These are phyloP conservation scores for Didymella keratinophila DNA, from an alignment of 2,329 filamentous ascomycete genomes.

Conservation along the genomic window DNA sequence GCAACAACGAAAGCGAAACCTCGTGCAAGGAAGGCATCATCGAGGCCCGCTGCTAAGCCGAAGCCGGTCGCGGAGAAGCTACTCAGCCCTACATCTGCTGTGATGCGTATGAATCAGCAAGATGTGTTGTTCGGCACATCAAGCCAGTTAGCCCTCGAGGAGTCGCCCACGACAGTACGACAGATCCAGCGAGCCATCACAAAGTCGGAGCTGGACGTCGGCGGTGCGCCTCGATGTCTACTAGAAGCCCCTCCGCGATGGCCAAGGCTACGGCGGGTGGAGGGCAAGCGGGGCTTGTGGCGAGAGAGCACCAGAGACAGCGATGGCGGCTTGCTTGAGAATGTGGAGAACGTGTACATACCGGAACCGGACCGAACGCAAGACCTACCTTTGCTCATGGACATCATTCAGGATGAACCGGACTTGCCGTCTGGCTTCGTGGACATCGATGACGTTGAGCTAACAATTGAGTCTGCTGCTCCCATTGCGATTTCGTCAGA, in stretches of 20 bases:
- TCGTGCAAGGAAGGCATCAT: conserved; percentile 36
- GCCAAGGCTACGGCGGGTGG: conserved; percentile 28
- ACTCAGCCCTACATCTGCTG: conserved; percentile 47
- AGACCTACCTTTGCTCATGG: conserved; percentile 42
- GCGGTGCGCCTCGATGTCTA: not conserved
- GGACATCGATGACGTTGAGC: conserved; percentile 33
- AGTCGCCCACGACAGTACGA: conserved; percentile 48
- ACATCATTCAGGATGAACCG: conserved; percentile 21
- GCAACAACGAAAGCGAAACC: conserved; percentile 28
- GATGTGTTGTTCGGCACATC: conserved; percentile 53
- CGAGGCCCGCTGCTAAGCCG: conserved; percentile 38
- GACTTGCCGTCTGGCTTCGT: conserved; percentile 19
- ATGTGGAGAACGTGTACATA: conserved; percentile 36
- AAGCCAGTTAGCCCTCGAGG: conserved; percentile 50
- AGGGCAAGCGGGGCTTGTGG: conserved; percentile 43
- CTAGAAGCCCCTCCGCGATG: conserved; percentile 20
- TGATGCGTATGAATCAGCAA: conserved; percentile 39
- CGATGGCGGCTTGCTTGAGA: conserved; percentile 41
- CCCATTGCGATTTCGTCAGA: conserved; percentile 36
- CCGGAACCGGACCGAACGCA: conserved; percentile 44
- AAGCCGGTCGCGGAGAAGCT: conserved; percentile 46
- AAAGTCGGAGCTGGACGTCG: conserved; percentile 43
- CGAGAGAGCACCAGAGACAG: conserved; percentile 45
- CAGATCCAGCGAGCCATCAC: conserved; percentile 47
- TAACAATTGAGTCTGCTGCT: conserved; percentile 14